Evolutionary conservation across 768 basidiomycete species (phyloP).

Genomic region (Termitomyces sp.): DNA sequence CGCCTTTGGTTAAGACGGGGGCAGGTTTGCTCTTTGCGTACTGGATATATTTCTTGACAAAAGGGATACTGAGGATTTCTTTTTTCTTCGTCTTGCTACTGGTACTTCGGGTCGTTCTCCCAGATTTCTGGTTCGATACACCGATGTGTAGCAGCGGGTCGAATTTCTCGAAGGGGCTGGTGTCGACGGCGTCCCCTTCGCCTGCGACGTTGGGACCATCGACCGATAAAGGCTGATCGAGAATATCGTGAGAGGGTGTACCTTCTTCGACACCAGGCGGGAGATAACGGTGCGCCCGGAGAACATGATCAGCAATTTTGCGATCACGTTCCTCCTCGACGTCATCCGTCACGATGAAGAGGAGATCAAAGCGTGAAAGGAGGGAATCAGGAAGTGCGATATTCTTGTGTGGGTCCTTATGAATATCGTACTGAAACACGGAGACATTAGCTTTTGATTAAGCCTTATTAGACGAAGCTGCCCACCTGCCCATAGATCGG

Average conservation of each 20-base stretch:
- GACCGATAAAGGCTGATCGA: constrained; percentile 83
- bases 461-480: neutral
- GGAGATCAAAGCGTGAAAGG: constrained; percentile 95
- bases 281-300: constrained; percentile 95
- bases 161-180: constrained; percentile 92
- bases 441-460: constrained; percentile 3
- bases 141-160: constrained; percentile 94
- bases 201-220: constrained; percentile 65
- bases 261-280: constrained; percentile 97
- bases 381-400: constrained; percentile 98
- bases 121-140: constrained; percentile 44
- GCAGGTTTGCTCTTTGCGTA: constrained; percentile 89
- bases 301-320: constrained; percentile 93
- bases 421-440: constrained; percentile 84
- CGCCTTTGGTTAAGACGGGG: constrained; percentile 87
- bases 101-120: constrained; percentile 52
- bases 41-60: constrained; percentile 98
- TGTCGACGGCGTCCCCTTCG: constrained; percentile 59
- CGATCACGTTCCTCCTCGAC: constrained; percentile 94
- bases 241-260: constrained; percentile 82
- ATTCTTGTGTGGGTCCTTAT: constrained; percentile 99
- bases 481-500: constrained; percentile 95
- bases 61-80: constrained; percentile 88
- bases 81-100: constrained; percentile 59
- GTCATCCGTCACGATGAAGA: constrained; percentile 98